Base-by-base conservation (phyloP, 441 rosid species). In the Arabidopsis hybrid region DNA sequence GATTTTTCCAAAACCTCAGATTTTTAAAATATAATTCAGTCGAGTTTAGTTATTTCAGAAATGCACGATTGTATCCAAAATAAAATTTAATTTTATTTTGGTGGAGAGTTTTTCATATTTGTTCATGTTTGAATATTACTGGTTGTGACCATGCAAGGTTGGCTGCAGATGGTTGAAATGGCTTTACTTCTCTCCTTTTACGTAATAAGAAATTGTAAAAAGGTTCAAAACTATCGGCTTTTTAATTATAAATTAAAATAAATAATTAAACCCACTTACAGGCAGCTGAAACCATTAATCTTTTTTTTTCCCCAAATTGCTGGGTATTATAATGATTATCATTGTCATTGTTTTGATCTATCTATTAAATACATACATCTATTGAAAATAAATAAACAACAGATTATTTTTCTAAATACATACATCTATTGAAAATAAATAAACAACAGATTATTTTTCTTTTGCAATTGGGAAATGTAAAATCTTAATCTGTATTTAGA, bases 161-260 rank as follows among this genome's bases (percentile, higher is more conserved):
- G 43, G 45, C 53, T 42, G 38, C 14, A 35, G 31, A 39, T 56
- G 26, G 68, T 74, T 74, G 72, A 67, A 73, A 59, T 18, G 8
- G 57, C 53, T 31, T 40, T 9, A 63, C 31, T 67, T 60, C 55
- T 74, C 38, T 60, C 42, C 57, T 16, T 66, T 50, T 31, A 58
- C 78, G 78, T 52, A 21, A 75, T 56, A 11, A 60, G 21, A 36
- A 55, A 8, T 0, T n/a, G 32, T 52, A 0, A 10, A 60, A 61
- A 68, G 42, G 51, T 75, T 75, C 65, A 75, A 60, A 60, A 61
- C 13, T 52, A 35, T 55, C 65, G 64, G 57, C 74, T 46, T 64
- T 1, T n/a, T n/a, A n/a, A n/a, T 21, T 3, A 26, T 26, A 26
- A 26, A 26, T 26, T 26, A 3, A 26, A 26, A 26, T 26, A 26